Conservation (phyloP, 164 flowering plant genomes). For the Pachysandra terminalis region DNA sequence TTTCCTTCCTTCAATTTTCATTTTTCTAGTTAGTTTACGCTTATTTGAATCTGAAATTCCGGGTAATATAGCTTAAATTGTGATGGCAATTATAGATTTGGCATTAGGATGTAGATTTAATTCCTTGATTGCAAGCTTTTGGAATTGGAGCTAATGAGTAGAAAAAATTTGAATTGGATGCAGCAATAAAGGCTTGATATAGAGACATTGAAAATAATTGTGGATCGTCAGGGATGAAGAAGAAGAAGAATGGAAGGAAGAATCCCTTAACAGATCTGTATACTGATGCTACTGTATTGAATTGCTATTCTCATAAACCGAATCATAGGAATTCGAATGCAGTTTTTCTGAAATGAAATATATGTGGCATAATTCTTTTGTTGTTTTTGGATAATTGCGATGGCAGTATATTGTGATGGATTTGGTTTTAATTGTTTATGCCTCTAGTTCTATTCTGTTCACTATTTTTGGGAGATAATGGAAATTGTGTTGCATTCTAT, state of each 20-base stretch:
- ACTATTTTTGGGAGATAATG: too few relatives aligned
- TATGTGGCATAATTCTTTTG: neutral
- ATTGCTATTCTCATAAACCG: neutral
- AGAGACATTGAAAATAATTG: conserved; percentile 14
- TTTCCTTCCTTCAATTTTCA: neutral
- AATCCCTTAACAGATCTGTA: conserved; percentile 7
- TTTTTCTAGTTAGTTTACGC: neutral
- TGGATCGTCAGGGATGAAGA: conserved; percentile 1
- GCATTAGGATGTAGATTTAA: neutral
- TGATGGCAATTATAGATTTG: neutral
- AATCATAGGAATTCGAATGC: neutral
- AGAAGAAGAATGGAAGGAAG: neutral
- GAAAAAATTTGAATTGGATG: conserved; percentile 11
- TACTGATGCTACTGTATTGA: conserved; percentile 15
- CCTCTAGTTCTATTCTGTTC: too few relatives aligned
- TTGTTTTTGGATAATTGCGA: neutral
- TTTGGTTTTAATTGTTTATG: too few relatives aligned
- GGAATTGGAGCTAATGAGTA: neutral
- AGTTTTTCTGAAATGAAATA: neutral
- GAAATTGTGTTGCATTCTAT: too few relatives aligned
- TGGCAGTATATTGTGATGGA: too few relatives aligned
- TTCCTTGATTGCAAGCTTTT: neutral
- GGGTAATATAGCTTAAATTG: neutral
- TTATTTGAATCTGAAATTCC: neutral
- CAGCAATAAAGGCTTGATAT: conserved; percentile 58